phyloP scores from a whole-genome alignment of 2,329 filamentous ascomycete species.

The Scolecobasidium constrictum region DNA sequence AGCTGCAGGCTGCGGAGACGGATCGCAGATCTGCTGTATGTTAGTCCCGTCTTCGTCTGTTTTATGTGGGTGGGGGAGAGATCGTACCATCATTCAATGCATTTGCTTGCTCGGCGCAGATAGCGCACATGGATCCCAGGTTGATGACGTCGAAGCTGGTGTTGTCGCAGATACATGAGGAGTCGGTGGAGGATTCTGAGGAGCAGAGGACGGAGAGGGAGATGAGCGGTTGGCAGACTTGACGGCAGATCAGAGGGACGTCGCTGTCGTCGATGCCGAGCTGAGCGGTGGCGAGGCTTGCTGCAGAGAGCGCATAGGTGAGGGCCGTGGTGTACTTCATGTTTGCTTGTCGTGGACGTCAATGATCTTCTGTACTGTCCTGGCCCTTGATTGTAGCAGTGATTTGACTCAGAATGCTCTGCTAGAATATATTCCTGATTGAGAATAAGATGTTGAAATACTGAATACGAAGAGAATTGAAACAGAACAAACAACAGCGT shows the following conservation, averaged over 20 bases:
- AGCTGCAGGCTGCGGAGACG: constrained; percentile 5
- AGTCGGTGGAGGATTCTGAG: neutral
- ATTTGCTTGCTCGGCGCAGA: constrained; percentile 6
- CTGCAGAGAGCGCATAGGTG: neutral
- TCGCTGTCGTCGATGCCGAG: constrained; percentile 5
- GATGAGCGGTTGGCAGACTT: constrained; percentile 6
- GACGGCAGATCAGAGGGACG: constrained; percentile 2
- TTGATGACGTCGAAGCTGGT: constrained; percentile 6
- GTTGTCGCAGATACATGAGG: constrained; percentile 8
- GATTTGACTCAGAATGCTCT: no score
- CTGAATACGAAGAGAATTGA: no score
- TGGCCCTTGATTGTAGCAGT: no score
- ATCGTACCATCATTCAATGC: constrained; percentile 1
- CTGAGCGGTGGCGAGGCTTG: neutral
- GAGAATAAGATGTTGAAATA: no score
- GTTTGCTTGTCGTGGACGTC: no score
- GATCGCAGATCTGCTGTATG: constrained; percentile 3
- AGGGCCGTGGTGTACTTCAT: neutral
- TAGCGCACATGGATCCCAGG: constrained; percentile 6
- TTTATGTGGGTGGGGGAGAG: no score
- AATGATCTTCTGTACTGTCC: no score
- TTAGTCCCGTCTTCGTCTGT: neutral
- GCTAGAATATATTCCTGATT: no score
- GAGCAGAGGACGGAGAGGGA: constrained; percentile 1
- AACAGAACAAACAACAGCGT: no score